A percentile compares a stretch with the other conserved stretches of the same genome.
Conservation (phyloP, 2,329 filamentous ascomycete species). For the Phaeoacremonium minimum region DNA sequence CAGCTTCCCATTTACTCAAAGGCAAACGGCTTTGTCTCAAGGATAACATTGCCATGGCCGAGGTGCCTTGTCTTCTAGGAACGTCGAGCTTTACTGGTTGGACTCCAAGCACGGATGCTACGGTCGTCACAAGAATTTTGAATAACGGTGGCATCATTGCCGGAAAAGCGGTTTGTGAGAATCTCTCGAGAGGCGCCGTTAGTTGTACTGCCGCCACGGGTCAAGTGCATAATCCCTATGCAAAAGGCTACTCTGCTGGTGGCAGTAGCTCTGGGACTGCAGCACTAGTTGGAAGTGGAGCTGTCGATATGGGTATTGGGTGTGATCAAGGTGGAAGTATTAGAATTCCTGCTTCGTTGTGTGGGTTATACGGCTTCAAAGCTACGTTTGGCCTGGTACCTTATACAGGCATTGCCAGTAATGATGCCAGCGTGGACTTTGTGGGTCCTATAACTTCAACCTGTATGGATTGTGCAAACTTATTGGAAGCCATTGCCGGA, state of each 20-base stretch:
- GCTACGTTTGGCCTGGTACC: conserved; percentile 47
- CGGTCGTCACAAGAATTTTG: conserved; percentile 44
- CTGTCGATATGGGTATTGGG: conserved; percentile 17
- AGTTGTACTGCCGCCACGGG: conserved; percentile 43
- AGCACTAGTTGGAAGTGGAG: conserved; percentile 36
- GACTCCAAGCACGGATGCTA: conserved; percentile 48
- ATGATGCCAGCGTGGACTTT: conserved; percentile 48
- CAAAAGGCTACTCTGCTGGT: conserved; percentile 39
- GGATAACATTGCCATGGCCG: conserved; percentile 41
- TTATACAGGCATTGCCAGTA: conserved; percentile 42
- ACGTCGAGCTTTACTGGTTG: conserved; percentile 45
- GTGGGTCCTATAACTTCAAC: conserved; percentile 37
- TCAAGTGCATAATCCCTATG: conserved; percentile 38
- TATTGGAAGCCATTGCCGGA: conserved; percentile 36
- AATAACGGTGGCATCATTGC: conserved; percentile 45
- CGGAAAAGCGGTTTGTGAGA: conserved; percentile 49
- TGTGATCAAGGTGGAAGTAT: conserved; percentile 25
- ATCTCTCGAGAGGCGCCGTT: conserved; percentile 43
- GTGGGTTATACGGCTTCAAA: conserved; percentile 38
- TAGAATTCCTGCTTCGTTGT: conserved; percentile 22
- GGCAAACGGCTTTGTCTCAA: conserved; percentile 39
- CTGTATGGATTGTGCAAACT: conserved; percentile 32
- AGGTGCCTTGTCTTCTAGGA: conserved; percentile 37
- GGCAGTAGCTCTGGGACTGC: conserved; percentile 44
- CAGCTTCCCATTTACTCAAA: conserved; percentile 22